Evolutionary conservation across 2,329 filamentous ascomycete genomes (phyloP), one percentile per base, ranked within the genome.

Genomic region (Aspergillus aculeatinus): DNA sequence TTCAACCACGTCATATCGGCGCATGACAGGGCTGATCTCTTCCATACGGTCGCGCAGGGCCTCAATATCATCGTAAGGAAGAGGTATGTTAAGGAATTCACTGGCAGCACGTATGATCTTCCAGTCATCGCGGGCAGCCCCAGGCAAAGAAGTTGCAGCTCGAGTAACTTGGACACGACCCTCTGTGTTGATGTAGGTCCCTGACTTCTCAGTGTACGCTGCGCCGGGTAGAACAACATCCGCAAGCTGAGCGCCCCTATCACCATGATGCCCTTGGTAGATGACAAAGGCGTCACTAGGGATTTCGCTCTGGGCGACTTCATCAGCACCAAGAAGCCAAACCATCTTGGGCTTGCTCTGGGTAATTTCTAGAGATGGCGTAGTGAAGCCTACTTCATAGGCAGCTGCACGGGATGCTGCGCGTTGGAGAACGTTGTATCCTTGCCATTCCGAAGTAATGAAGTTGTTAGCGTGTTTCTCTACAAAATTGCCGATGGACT

Each of bases 231-330:
- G 90, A 67, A 99, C 86, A 60, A 99, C 87, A 72, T 99, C 94
- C 52, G 95, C 95, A 63, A 97, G 86, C 79, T 96, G 89, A 58
- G 95, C 95, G 65, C 94, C 95, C 56, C 86, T 86, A 80, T 99
- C 95, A 79, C 95, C 95, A 78, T 99, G 95, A 78, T 99, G 95
- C 66, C 95, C 95, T 80, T 99, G 95, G 83, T 99, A 99, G 71
- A 99, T 86, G 63, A 99, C 89, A 74, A 98, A 99, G 12, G 95
- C 93, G 67, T 95, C 90, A 83, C 95, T 96, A 70, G 95, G 95
- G 60, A 99, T 91, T 69, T 97, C 92, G 60, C 86, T 84, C 68
- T 91, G 87, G 65, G 84, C 84, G 73, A 98, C 85, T 81, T 99
- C 95, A 75, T 99, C 95, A 29, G 95, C 95, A 67, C 93, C 95